Evolutionary conservation across 495 filamentous ascomycete species (phyloP).

Genomic region (Cryomyces antarcticus): DNA sequence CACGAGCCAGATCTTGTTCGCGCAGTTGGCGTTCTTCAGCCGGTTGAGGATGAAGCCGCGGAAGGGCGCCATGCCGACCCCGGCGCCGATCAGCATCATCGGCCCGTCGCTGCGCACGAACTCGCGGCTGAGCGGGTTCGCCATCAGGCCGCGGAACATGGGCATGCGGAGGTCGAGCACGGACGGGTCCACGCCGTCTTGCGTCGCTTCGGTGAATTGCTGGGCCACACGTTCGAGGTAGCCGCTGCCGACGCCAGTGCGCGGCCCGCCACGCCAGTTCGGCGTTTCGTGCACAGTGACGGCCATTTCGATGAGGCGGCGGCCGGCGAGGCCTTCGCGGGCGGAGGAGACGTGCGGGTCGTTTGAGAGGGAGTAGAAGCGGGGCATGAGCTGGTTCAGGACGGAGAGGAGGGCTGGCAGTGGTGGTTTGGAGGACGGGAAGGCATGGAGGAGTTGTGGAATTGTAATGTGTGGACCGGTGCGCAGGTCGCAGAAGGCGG

Average conservation of each 20-base stretch:
- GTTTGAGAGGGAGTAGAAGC: slow-evolving; percentile 94
- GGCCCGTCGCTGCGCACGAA: slow-evolving; percentile 84
- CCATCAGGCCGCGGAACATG: slow-evolving; percentile 98
- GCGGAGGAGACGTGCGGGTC: slow-evolving; percentile 72
- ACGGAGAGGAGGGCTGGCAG: slow-evolving; percentile 61
- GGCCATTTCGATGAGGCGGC: slow-evolving; percentile 79
- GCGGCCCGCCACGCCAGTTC: slow-evolving; percentile 42
- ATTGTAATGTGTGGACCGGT: slow-evolving; percentile 72
- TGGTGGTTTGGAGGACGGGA: slow-evolving; percentile 76
- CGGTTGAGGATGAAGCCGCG: slow-evolving; percentile 91
- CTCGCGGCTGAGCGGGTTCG: slow-evolving; percentile 77
- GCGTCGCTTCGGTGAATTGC: slow-evolving; percentile 41
- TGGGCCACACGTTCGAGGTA: slow-evolving; percentile 70
- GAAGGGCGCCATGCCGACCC: slow-evolving; percentile 93
- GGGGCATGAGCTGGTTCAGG: slow-evolving; percentile 76
- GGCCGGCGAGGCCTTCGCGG: slow-evolving; percentile 37
- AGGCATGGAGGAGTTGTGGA: slow-evolving; percentile 70
- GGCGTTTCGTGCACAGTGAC: slow-evolving; percentile 77
- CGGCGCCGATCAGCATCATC: slow-evolving; percentile 92
- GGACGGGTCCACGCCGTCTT: not conserved
- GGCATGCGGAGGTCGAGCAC: slow-evolving; percentile 52
- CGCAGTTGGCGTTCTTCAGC: slow-evolving; percentile 86
- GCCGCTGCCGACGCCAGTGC: slow-evolving; percentile 32
- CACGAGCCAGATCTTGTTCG: slow-evolving; percentile 98
- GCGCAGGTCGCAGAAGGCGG: slow-evolving; percentile 83